Evolutionary conservation across 2,329 filamentous ascomycete species (phyloP), one percentile per base, ranked within the genome.

Genomic region (Penicillium sumatraense): DNA sequence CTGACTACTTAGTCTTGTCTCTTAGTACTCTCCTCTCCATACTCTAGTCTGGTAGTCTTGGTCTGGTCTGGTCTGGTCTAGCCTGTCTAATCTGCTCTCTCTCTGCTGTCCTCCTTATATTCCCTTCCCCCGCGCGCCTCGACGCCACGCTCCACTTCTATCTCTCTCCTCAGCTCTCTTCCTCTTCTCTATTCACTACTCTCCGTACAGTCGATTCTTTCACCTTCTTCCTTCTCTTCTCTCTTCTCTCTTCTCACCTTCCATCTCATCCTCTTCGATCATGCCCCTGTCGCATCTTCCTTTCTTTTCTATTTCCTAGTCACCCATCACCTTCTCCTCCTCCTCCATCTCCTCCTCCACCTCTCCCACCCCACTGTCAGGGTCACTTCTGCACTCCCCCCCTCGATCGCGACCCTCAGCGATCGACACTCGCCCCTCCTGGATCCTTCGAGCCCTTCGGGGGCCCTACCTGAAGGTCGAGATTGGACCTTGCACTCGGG

Each of bases 361-460:
- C 21, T 26, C 38, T 9, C 3, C 20, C 20, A 5, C 36, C 10
- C 36, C 16, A 13, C 20, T 23, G n/a, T n/a, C 36, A 9, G 36
- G 18, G 18, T 40, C 18, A 18, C 5, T 16, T 3, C n/a, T 5
- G 13, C 13, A 6, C 49, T 46, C 49, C 40, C 51, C 49, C 46
- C 49, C 40, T 49, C 56, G 68, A 67, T 70, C 69, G 69, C 69
- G 56, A 60, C 53, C 53, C 49, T 57, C 65, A 42, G 70, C 70
- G 69, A 71, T 70, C 70, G 54, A 54, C 55, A 58, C 56, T 72
- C 72, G 75, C 78, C 78, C 77, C 78, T 72, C 69, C 75, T 81
- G 78, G 78, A 81, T 80, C 73, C 75, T 68, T 72, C 72, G 66
- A 75, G 74, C 67, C 65, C 75, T 69, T 73, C 75, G 72, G 75